Evolutionary conservation across 805 yeast genomes (phyloP), one percentile per base, ranked within the genome.

Genomic region (Diddensiella transvaalensis): DNA sequence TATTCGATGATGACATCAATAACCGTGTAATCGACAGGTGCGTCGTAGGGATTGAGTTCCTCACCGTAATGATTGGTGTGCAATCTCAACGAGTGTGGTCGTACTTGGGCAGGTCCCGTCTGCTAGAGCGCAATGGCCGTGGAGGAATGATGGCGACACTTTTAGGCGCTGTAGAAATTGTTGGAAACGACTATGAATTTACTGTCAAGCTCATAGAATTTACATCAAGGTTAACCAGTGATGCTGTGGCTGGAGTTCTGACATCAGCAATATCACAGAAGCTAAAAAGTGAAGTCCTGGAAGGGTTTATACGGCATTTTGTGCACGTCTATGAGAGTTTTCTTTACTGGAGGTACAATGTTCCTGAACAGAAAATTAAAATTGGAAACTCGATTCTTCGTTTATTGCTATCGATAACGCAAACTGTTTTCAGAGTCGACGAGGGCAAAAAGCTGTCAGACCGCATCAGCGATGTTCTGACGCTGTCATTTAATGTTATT

Each of bases 81-180:
- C 76, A 73, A 35, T 79, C 95, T 0, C 74, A 76, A 50, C 72
- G 87, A 48, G 84, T 89, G 2, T 90, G 96, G 96, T 76, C 88
- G 0, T 83, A 83, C 59, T 64, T 91, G 11, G 75, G 79, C 19
- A 79, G 80, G 44, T 83, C 95, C 0, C 75, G 79, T 17, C 67
- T 89, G 23, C 68, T 88, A 1, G 82, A 83, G 11, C 73, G 74
- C 42, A 73, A 77, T 48, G 80, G 80, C 1, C 79, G 78, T 53
- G 87, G 85, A 38, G 90, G 93, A 0, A 66, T 79, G 41, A 79
- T 82, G 0, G 65, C 78, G 1, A 73, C 75, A 0, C 73, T 87
- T 1, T 70, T 87, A 42, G 89, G 90, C 1, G 74, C 88, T 3
- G 76, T 80, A 19, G 96, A 89, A 64, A 76, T 82, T 61, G 80